These are phyloP conservation scores for Podila verticillata DNA, from an alignment of 192 early-diverging fungal genomes.

Conservation along the genomic window DNA sequence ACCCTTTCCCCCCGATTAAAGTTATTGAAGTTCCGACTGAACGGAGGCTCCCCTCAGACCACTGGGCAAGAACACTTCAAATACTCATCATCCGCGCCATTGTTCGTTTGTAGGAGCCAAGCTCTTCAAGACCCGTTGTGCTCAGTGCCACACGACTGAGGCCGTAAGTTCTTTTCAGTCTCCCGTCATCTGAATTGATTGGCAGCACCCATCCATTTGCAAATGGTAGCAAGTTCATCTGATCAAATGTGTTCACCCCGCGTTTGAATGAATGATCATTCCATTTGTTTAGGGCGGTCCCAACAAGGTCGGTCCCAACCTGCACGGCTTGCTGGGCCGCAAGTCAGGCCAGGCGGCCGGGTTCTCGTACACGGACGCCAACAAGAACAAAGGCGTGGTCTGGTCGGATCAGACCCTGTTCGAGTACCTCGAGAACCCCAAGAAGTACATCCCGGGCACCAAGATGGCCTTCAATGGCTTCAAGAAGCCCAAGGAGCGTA, in stretches of 20 bases:
- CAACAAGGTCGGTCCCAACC: conserved; percentile 95
- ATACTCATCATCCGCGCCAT: background rate
- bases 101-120: background rate
- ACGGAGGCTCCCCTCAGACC: background rate
- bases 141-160: conserved; percentile 95
- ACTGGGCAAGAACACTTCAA: background rate
- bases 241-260: background rate
- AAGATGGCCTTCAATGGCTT: conserved; percentile 97
- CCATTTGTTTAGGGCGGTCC: conserved; percentile 63
- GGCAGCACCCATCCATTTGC: too few species aligned
- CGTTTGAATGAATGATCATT: conserved; percentile 11
- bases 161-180: background rate
- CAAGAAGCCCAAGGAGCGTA: conserved; percentile 80
- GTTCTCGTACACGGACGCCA: conserved; percentile 91
- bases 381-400: conserved; percentile 76
- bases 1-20: background rate
- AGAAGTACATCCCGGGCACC: conserved; percentile 92
- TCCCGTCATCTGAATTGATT: too few species aligned
- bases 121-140: conserved; percentile 94
- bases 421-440: conserved; percentile 96
- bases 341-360: conserved; percentile 82
- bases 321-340: conserved; percentile 89
- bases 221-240: background rate
- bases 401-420: conserved; percentile 92
- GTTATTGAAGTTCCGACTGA: too few species aligned